Evolutionary conservation across 768 basidiomycete genomes (phyloP).

Genomic region (Naganishia vishniacii): DNA sequence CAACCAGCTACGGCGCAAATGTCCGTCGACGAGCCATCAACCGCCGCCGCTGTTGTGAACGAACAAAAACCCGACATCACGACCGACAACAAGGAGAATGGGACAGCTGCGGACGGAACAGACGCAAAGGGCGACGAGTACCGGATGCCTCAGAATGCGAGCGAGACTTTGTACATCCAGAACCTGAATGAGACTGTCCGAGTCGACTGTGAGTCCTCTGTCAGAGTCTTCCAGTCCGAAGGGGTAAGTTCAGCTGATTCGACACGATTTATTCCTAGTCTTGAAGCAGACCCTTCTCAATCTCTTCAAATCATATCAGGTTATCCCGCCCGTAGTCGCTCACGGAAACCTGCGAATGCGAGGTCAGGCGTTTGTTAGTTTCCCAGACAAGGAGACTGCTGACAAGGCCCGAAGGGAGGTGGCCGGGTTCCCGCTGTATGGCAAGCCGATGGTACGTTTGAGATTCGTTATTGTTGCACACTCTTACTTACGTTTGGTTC

Average conservation of each 20-base stretch:
- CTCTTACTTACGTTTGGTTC: neutral
- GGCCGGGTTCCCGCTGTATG: slow-evolving; percentile 86
- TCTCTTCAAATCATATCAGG: slow-evolving; percentile 88
- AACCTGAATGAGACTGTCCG: slow-evolving; percentile 82
- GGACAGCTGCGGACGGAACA: slow-evolving; percentile 2
- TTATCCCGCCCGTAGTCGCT: slow-evolving; percentile 89
- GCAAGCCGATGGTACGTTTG: slow-evolving; percentile 73
- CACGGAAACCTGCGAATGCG: slow-evolving; percentile 94
- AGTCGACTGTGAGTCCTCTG: slow-evolving; percentile 42
- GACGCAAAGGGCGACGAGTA: slow-evolving; percentile 33
- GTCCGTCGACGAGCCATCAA: neutral
- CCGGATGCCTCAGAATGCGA: slow-evolving; percentile 48
- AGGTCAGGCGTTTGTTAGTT: slow-evolving; percentile 96
- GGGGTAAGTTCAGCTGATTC: too few species aligned
- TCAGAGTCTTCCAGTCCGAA: too few species aligned
- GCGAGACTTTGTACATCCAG: slow-evolving; percentile 90
- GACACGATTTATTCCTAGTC: slow-evolving; percentile 56
- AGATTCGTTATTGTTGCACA: neutral
- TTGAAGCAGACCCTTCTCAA: slow-evolving; percentile 80
- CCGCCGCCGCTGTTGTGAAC: neutral
- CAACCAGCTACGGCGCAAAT: neutral
- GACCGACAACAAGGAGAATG: slow-evolving; percentile 23
- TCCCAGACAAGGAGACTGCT: slow-evolving; percentile 73
- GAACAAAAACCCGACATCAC: slow-evolving; percentile 11
- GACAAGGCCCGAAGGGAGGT: slow-evolving; percentile 87